Evolutionary conservation across 306 rosid species (phyloP).

Genomic region (Cicer bijugum): DNA sequence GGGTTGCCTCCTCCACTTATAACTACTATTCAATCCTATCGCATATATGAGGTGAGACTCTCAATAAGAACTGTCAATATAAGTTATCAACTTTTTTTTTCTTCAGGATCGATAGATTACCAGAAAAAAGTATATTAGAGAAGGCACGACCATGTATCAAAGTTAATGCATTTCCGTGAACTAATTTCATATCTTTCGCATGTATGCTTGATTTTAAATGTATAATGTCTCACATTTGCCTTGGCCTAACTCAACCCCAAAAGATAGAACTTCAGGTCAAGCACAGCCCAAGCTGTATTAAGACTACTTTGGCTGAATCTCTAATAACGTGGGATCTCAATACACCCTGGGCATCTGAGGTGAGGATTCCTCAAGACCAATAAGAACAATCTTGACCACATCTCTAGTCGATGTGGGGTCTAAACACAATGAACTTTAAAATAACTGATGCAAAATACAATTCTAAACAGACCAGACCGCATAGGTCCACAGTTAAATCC

Average conservation of each 20-base stretch:
- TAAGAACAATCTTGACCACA: background rate
- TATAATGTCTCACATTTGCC: background rate
- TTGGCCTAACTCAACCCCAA: background rate
- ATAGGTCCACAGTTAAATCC: background rate
- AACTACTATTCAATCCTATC: background rate
- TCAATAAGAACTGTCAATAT: background rate
- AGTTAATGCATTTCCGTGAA: slow-evolving; percentile 1
- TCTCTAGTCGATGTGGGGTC: background rate
- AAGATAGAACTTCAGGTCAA: background rate
- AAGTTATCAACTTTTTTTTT: background rate
- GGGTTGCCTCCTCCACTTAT: background rate
- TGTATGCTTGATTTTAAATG: slow-evolving; percentile 19
- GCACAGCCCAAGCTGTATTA: background rate
- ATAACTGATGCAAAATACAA: slow-evolving; percentile 1
- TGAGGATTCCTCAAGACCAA: background rate
- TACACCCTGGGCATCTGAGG: background rate
- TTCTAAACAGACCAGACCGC: slow-evolving; percentile 1
- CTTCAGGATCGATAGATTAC: no score
- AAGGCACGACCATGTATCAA: slow-evolving; percentile 17
- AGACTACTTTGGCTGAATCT: background rate
- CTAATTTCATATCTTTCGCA: slow-evolving; percentile 35
- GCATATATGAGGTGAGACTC: background rate
- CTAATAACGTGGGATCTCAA: background rate
- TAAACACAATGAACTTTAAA: background rate
- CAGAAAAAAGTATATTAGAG: background rate